These are phyloP conservation scores for Trichosporon ovoides DNA, from an alignment of 1,284 basidiomycete species.

Conservation along the genomic window DNA sequence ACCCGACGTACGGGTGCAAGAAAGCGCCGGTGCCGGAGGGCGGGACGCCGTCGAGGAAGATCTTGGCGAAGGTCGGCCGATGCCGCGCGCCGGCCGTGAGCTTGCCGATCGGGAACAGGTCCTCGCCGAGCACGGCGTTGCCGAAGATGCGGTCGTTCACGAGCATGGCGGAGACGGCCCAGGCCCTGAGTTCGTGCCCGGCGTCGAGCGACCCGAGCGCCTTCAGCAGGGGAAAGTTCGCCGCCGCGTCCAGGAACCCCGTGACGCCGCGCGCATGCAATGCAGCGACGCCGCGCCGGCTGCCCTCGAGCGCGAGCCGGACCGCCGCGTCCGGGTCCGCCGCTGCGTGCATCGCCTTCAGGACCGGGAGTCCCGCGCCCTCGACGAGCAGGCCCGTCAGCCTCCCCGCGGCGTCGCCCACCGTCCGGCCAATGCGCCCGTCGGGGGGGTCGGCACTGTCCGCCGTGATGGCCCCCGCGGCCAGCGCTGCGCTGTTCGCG, in stretches of 20 bases:
- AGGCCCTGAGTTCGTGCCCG: neutral
- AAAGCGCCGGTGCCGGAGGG: neutral
- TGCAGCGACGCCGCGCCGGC: neutral
- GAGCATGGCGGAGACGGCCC: neutral
- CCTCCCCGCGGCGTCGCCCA: too few relatives aligned
- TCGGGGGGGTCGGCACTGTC: too few relatives aligned
- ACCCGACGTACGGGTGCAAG: neutral
- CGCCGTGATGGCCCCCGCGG: neutral
- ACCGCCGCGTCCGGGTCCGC: too few relatives aligned
- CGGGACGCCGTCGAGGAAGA: conserved; percentile 6
- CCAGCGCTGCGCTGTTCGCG: neutral
- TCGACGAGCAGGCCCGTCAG: too few relatives aligned
- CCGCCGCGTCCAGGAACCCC: conserved; percentile 2
- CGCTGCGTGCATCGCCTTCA: too few relatives aligned
- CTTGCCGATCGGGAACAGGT: conserved; percentile 1
- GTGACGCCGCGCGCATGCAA: neutral
- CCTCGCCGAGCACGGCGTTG: neutral
- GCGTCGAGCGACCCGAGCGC: neutral
- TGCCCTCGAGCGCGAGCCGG: too few relatives aligned
- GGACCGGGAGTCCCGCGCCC: too few relatives aligned
- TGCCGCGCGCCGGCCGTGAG: neutral
- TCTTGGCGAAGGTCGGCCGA: conserved; percentile 4
- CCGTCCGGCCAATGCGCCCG: too few relatives aligned
- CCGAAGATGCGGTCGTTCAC: conserved; percentile 5
- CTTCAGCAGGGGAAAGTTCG: neutral